These are phyloP conservation scores for Postia placenta DNA, from an alignment of 768 basidiomycete genomes.

Conservation along the genomic window DNA sequence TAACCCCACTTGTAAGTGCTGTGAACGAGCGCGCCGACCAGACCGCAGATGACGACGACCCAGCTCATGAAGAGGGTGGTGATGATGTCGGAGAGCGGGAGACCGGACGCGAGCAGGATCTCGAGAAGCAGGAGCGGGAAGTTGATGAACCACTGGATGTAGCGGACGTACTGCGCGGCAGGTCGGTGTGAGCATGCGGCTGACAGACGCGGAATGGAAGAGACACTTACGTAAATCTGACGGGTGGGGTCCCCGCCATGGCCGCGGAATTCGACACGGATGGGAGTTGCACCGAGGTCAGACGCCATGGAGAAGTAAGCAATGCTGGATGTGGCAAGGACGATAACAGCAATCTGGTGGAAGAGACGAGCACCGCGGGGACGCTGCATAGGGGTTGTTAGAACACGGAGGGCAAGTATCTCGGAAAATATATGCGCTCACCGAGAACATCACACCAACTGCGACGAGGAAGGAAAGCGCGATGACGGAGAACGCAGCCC, in stretches of 20 bases:
- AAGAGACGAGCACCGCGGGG: slow-evolving; percentile 39
- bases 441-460: slow-evolving; percentile 29
- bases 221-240: slow-evolving; percentile 36
- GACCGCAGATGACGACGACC: slow-evolving; percentile 38
- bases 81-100: slow-evolving; percentile 45
- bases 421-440: slow-evolving; percentile 6
- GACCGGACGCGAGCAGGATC: slow-evolving; percentile 39
- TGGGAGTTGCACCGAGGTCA: slow-evolving; percentile 41
- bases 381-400: slow-evolving; percentile 16
- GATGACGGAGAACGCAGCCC: slow-evolving; percentile 48
- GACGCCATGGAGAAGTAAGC: slow-evolving; percentile 54
- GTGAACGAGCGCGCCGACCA: slow-evolving; percentile 46
- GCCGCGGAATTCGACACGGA: slow-evolving; percentile 36
- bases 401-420: too few species aligned
- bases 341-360: slow-evolving; percentile 42
- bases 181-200: background rate
- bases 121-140: slow-evolving; percentile 45
- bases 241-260: slow-evolving; percentile 23
- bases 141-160: slow-evolving; percentile 53
- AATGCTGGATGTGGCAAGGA: slow-evolving; percentile 41
- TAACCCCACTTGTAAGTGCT: slow-evolving; percentile 51
- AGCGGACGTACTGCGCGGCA: slow-evolving; percentile 38
- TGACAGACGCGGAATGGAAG: background rate
- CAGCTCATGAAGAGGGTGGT: slow-evolving; percentile 39
- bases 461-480: slow-evolving; percentile 29